Percentiles rank a stretch among this genome's conserved stretches.
phyloP scores from a whole-genome alignment of 305 asterid species.

The Fraxinus dipetala region DNA sequence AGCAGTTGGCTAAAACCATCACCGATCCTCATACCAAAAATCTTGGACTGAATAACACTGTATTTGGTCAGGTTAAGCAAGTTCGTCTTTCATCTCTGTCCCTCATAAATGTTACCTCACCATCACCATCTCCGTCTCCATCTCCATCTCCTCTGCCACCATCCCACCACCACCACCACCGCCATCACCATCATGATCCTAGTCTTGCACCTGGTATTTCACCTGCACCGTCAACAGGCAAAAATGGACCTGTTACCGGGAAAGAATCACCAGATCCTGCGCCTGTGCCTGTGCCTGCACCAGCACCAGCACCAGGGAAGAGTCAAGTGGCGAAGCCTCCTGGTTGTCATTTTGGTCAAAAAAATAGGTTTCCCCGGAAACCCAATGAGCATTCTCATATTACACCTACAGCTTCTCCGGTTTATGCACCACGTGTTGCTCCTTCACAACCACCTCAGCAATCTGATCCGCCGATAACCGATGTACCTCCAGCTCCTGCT shows the following conservation, averaged over 20 bases:
- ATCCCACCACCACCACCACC: slow-evolving; percentile 36
- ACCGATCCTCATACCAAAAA: slow-evolving; percentile 63
- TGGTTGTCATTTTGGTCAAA: slow-evolving; percentile 49
- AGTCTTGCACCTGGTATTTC: slow-evolving; percentile 51
- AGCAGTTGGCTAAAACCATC: slow-evolving; percentile 83
- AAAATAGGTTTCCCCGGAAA: slow-evolving; percentile 45
- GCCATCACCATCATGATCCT: slow-evolving; percentile 36
- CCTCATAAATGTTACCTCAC: slow-evolving; percentile 41
- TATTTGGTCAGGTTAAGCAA: slow-evolving; percentile 91
- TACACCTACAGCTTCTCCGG: slow-evolving; percentile 52
- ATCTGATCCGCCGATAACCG: slow-evolving; percentile 28
- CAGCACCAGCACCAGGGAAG: slow-evolving; percentile 38
- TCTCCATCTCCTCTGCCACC: slow-evolving; percentile 34
- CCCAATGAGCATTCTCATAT: slow-evolving; percentile 31
- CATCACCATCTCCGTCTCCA: slow-evolving; percentile 52
- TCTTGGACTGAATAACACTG: slow-evolving; percentile 86
- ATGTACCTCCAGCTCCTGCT: slow-evolving; percentile 36
- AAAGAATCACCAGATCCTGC: slow-evolving; percentile 36
- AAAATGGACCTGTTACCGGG: slow-evolving; percentile 29
- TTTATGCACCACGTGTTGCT: slow-evolving; percentile 49
- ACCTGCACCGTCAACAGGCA: slow-evolving; percentile 53
- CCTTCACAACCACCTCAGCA: slow-evolving; percentile 40
- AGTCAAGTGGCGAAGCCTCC: slow-evolving; percentile 49
- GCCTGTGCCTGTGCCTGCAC: slow-evolving; percentile 24
- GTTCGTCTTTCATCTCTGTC: slow-evolving; percentile 78